phyloP scores from a whole-genome alignment of 352 stramenopile genomes.

The Pythium diclinum region DNA sequence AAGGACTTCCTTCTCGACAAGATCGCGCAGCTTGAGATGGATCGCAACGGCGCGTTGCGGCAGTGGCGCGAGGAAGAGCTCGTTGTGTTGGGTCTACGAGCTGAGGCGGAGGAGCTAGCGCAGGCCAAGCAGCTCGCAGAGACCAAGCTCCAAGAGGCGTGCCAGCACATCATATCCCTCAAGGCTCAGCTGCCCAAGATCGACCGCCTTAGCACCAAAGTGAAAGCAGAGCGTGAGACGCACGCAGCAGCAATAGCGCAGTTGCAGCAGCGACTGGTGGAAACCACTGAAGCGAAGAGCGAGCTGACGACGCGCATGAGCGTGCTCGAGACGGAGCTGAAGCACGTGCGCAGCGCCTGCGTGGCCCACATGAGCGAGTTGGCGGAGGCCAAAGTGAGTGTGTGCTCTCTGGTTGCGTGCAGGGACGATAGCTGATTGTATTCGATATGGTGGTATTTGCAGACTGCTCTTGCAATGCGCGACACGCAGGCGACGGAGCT shows the following conservation, averaged over 20 bases:
- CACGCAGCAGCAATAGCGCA: conserved; percentile 21
- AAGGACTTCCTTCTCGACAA: conserved; percentile 30
- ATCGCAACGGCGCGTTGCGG: conserved; percentile 32
- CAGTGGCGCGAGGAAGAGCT: conserved; percentile 34
- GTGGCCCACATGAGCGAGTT: conserved; percentile 15
- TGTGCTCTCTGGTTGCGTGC: background rate
- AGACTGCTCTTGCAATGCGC: conserved; percentile 16
- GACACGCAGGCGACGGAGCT: conserved; percentile 26
- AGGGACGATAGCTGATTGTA: background rate
- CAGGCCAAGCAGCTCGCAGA: conserved; percentile 22
- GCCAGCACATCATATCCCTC: conserved; percentile 43
- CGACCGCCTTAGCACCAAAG: conserved; percentile 20
- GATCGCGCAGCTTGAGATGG: conserved; percentile 38
- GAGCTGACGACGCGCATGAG: conserved; percentile 29
- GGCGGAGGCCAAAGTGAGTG: conserved; percentile 2
- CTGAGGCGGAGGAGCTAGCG: conserved; percentile 8
- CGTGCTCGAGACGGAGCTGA: conserved; percentile 32
- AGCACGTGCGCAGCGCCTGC: conserved; percentile 15
- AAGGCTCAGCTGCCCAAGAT: conserved; percentile 32
- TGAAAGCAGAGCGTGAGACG: conserved; percentile 13
- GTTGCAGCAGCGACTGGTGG: conserved; percentile 27
- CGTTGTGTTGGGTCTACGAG: background rate
- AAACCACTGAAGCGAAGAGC: conserved; percentile 24
- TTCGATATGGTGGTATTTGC: background rate
- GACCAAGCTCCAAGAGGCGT: conserved; percentile 33